Evolutionary conservation across 2,329 filamentous ascomycete genomes (phyloP), one percentile per base, ranked within the genome.

Genomic region (Albifimbria verrucaria): DNA sequence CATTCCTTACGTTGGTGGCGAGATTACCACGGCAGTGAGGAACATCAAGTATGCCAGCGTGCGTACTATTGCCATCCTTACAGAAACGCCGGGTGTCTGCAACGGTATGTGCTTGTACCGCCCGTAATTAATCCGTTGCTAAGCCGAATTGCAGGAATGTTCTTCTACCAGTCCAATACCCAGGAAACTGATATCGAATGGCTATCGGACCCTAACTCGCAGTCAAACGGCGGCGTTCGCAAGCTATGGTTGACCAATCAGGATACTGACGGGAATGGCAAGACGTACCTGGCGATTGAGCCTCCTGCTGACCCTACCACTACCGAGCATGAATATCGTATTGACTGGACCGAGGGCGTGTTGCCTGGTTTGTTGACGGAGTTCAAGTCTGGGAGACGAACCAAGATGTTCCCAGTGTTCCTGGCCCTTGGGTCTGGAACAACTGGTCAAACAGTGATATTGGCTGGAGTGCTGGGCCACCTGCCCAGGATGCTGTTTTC

Each of bases 171-270:
- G 7, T 57, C 52, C 0, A 58, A 65, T 15, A 62, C 49, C 4
- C 66, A 68, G 22, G 66, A 68, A 47, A 62, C 59, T 1, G 66
- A 68, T 2, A 68, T 68, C 7, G 66, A 68, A 49, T 68, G 66
- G 66, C 63, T 68, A 15, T 68, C 66, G 1, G 65, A 68, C 12
- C 28, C 59, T 11, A 54, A 54, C 1, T 67, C 63, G 1, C 23
- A 56, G 7, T 66, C 65, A 32, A 67, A 68, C 36, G 28, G 18
- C 3, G 66, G 66, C 3, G 53, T 55, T 12, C 59, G 62, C n/a
- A 52, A 55, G 17, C 45, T 68, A 21, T 68, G 64, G 65, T 47
- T 66, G 24, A 68, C 65, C 3, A 68, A 68, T 57, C 66, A 68
- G 28, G 66, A 66, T 41, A 53, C 51, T 3, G 53, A 62, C 24